phyloP scores from a whole-genome alignment of 2,329 filamentous ascomycete species.

The Ophiostoma quercus region DNA sequence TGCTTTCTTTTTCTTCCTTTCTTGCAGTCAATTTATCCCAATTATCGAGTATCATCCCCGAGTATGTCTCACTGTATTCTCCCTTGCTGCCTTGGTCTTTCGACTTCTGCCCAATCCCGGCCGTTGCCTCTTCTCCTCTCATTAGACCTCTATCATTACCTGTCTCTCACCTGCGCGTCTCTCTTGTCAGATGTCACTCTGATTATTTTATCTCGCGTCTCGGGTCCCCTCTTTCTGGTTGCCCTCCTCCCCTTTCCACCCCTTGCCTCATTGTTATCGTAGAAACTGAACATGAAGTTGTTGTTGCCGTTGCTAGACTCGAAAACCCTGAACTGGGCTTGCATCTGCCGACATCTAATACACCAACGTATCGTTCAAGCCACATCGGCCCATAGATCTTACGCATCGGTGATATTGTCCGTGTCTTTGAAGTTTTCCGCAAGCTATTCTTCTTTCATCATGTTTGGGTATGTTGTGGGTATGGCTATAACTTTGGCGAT shows the following conservation, averaged over 20 bases:
- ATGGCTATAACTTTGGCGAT: background rate
- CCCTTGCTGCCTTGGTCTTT: conserved; percentile 5
- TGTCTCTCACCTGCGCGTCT: background rate
- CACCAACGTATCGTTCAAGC: background rate
- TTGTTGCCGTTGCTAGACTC: background rate
- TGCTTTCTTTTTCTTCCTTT: background rate
- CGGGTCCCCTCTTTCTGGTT: background rate
- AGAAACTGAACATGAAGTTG: background rate
- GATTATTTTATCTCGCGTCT: background rate
- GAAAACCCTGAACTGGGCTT: background rate
- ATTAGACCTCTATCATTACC: background rate
- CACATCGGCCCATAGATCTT: background rate
- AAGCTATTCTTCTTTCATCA: background rate
- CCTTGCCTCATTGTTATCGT: conserved; percentile 3
- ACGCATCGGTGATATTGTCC: conserved; percentile 5
- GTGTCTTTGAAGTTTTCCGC: background rate
- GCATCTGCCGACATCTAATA: background rate
- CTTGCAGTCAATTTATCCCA: background rate
- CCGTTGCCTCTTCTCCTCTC: background rate
- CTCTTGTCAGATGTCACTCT: background rate
- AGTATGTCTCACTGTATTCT: background rate
- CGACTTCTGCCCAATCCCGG: background rate
- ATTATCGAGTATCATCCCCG: background rate
- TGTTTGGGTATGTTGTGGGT: background rate
- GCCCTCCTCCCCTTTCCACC: background rate